Conservation (phyloP, 331 rosid species). For the Acacia pycnantha region DNA sequence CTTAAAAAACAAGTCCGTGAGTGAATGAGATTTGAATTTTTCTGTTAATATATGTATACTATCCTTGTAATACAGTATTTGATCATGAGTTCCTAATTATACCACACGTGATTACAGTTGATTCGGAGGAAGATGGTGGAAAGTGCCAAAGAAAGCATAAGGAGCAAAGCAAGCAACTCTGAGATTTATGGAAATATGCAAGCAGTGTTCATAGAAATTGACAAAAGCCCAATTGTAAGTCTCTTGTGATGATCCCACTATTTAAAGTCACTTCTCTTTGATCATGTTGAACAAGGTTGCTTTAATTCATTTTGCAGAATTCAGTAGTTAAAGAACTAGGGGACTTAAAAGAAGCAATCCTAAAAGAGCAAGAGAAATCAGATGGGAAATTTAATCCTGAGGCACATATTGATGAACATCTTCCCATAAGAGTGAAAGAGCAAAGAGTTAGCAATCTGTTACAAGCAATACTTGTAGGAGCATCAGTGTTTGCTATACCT, state of each 20-base stretch:
- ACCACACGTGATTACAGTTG: constrained; percentile 37
- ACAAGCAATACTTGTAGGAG: constrained; percentile 76
- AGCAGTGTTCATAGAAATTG: constrained; percentile 81
- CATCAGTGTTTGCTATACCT: constrained; percentile 71
- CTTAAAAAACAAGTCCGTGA: constrained; percentile 63
- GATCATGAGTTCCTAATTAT: not conserved
- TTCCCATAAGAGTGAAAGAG: constrained; percentile 85
- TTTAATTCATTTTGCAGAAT: constrained; percentile 34
- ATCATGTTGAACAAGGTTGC: not conserved
- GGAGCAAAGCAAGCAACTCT: constrained; percentile 53
- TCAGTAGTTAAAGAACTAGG: constrained; percentile 60
- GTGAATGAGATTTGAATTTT: not conserved
- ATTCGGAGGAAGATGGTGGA: constrained; percentile 68
- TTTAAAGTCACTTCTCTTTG: not conserved
- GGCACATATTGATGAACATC: constrained; percentile 65
- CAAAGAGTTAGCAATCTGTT: constrained; percentile 85
- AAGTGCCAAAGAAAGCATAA: constrained; percentile 81
- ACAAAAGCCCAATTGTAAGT: constrained; percentile 45
- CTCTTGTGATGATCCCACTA: not conserved
- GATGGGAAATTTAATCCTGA: constrained; percentile 62
- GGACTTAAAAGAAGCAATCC: constrained; percentile 66
- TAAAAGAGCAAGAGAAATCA: constrained; percentile 41
- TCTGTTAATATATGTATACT: not conserved
- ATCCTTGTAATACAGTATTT: not conserved
- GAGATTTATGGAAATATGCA: constrained; percentile 80